Evolutionary conservation across 2,329 filamentous ascomycete species (phyloP).

Genomic region (Colletotrichum melonis): DNA sequence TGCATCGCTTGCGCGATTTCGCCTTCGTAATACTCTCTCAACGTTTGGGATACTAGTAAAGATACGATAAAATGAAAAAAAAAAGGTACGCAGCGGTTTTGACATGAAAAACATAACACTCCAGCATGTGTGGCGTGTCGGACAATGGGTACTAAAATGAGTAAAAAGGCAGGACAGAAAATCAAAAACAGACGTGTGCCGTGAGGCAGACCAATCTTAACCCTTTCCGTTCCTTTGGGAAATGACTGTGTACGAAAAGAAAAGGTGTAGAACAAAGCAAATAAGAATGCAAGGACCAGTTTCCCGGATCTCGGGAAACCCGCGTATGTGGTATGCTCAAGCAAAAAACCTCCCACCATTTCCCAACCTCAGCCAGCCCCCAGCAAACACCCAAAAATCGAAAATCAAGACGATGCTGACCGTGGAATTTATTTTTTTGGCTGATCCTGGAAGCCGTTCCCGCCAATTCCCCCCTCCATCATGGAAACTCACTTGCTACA

Average conservation of each 20-base stretch:
- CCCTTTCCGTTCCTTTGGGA: conserved; percentile 36
- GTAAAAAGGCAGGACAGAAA: conserved; percentile 29
- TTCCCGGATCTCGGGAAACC: conserved; percentile 1
- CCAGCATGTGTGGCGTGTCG: neutral
- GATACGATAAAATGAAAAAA: neutral
- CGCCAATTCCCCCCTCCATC: neutral
- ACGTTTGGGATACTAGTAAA: conserved; percentile 21
- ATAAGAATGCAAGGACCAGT: conserved; percentile 9
- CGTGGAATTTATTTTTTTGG: neutral
- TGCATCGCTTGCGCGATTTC: conserved; percentile 28
- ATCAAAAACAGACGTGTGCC: conserved; percentile 44
- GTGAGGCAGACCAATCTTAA: conserved; percentile 50
- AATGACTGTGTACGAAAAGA: conserved; percentile 35
- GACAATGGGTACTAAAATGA: neutral
- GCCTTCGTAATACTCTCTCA: conserved; percentile 17
- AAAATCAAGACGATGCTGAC: conserved; percentile 20
- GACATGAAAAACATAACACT: neutral
- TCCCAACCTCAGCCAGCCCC: neutral
- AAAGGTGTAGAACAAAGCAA: conserved; percentile 14
- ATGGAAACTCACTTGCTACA: conserved; percentile 12
- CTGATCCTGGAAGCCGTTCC: neutral
- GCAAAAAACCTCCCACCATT: conserved; percentile 27
- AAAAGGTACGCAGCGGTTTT: neutral
- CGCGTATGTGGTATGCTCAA: conserved; percentile 13
- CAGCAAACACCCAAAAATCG: conserved; percentile 18